Evolutionary conservation across 139 green algal species (phyloP), one percentile per base, ranked within the genome.

Genomic region (Coccomyxa sp.): DNA sequence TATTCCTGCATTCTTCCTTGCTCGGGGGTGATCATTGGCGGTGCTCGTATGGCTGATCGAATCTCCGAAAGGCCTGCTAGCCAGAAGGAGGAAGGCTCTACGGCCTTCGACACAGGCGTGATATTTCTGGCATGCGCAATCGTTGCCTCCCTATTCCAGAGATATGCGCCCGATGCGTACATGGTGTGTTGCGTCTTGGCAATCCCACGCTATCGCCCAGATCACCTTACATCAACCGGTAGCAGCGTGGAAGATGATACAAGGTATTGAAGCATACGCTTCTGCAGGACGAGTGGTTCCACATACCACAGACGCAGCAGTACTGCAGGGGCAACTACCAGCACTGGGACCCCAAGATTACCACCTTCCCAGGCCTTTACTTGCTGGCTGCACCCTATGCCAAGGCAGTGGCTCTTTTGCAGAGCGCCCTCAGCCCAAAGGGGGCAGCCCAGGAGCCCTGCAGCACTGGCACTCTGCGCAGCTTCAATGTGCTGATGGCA

Each of bases 291-390:
- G 95, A 98, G 85, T 80, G 91, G 0, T 98, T 98, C 79, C 95
- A 98, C 75, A 87, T 98, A 24, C 89, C 88, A 0, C 95, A 98
- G 85, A 90, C 92, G 0, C 89, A 95, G 54, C 74, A 76, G 12
- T 98, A 97, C 85, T 98, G 95, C 79, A 5, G 29, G 0, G 93
- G 92, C 2, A 36, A 90, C 10, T 93, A 91, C 38, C 14, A 16
- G 0, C 31, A 75, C 0, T 98, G 95, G 95, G 90, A 98, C 81
- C 86, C 90, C 0, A 98, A 97, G 70, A 98, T 98, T 68, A 98
- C 95, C 7, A 98, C 95, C 7, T 92, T 96, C 29, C 95, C 95
- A 7, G 95, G 95, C 33, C 84, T 98, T 27, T 98, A 98, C 78
- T n/a, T 93, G 2, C 12, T 94, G 0, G 89, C 83, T 0, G 55